Base-by-base conservation (phyloP, 73 alveolate genomes). In the Urostyla sp. region DNA sequence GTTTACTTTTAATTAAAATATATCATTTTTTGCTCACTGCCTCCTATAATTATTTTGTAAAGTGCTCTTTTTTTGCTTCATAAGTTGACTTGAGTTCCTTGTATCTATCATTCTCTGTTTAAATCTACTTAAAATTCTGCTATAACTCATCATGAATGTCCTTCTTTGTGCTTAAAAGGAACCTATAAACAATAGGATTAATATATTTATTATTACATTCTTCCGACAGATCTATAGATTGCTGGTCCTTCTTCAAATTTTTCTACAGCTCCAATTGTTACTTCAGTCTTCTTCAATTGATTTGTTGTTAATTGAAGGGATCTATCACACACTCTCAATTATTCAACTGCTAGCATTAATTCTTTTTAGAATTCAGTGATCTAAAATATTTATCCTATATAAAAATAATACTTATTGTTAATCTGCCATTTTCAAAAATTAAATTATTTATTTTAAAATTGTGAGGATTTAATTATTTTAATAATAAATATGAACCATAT, bases 21-120 rank as follows among this genome's bases (percentile, higher is more conserved):
- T 18, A 20, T 59, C 77, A 59, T 59, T 37, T 34, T 32, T 59
- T 59, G 21, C 3, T 16, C n/a, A 40, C 76, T 24, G 80, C 37
- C n/a, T 66, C 80, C 21, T 66, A 40, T 8, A 66, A 48, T 4
- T n/a, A 46, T 48, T 66, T 66, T 10, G 44, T 63, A 46, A 20
- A 66, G 48, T 66, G 80, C 27, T 66, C 80, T 37, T 63, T 37
- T 46, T 66, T 66, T 15, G 80, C 80, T 44, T 66, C 80, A 28
- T 66, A 66, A 8, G 60, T 66, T 63, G 37, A 40, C 46, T 66
- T 66, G 5, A 66, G 48, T 28, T 66, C 80, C 55, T 55, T 27
- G 5, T 11, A 7, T 18, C 16, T 8, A 50, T 7, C 6, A 15
- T 55, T 55, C 63, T 66, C 80, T 8, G 63, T 43, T 13, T 16